These are phyloP conservation scores for Caryopteris hybrid DNA, from an alignment of 305 asterid genomes.

Conservation along the genomic window DNA sequence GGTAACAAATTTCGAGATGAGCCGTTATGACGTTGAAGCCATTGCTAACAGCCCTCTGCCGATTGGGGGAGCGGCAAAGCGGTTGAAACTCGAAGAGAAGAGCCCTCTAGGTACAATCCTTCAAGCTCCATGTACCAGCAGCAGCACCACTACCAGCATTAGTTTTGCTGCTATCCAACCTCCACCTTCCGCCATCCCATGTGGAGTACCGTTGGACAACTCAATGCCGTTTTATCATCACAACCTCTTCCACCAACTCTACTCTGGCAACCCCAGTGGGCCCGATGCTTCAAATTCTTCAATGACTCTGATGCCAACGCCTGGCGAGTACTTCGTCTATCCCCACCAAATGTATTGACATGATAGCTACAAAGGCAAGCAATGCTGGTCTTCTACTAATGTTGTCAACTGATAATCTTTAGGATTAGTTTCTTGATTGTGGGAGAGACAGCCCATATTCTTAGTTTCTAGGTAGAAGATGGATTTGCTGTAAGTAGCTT, in stretches of 20 bases:
- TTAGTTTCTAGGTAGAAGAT: slow-evolving; percentile 35
- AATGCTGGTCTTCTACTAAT: slow-evolving; percentile 23
- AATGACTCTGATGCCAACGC: slow-evolving; percentile 33
- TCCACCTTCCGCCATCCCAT: slow-evolving; percentile 41
- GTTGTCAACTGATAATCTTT: slow-evolving; percentile 22
- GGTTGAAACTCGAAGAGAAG: slow-evolving; percentile 68
- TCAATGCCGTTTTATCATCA: slow-evolving; percentile 34
- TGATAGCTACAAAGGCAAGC: slow-evolving; percentile 15
- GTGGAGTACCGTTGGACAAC: slow-evolving; percentile 58
- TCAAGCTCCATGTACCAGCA: slow-evolving; percentile 35
- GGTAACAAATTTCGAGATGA: slow-evolving; percentile 95
- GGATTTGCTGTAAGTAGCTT: slow-evolving; percentile 43
- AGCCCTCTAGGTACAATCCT: slow-evolving; percentile 20
- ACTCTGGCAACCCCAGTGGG: slow-evolving; percentile 19
- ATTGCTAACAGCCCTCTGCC: slow-evolving; percentile 87
- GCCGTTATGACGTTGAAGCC: slow-evolving; percentile 75
- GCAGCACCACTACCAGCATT: slow-evolving; percentile 43
- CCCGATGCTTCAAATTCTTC: slow-evolving; percentile 23
- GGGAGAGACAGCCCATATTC: slow-evolving; percentile 4
- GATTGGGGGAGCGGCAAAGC: slow-evolving; percentile 81
- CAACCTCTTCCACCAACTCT: slow-evolving; percentile 52
- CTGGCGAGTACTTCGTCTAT: slow-evolving; percentile 59
- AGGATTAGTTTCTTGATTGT: slow-evolving; percentile 20
- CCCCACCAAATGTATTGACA: slow-evolving; percentile 58
- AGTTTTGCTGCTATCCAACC: slow-evolving; percentile 48